Evolutionary conservation across 768 basidiomycete genomes (phyloP), one percentile per base, ranked within the genome.

Genomic region (Lactifluus piperatus): DNA sequence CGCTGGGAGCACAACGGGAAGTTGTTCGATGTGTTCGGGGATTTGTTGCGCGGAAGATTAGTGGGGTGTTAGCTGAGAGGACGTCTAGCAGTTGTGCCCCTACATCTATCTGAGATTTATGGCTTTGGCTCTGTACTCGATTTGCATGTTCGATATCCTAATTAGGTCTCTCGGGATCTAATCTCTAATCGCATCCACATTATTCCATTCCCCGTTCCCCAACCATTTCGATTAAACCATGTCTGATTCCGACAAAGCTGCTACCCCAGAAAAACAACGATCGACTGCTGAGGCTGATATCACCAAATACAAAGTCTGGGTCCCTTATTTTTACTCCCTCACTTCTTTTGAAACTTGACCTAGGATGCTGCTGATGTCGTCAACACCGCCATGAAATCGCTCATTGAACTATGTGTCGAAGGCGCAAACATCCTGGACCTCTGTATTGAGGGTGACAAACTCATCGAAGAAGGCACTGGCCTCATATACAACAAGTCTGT

Each of bases 291-390:
- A 89, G 71, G 79, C 77, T 13, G 90, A 92, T 74, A 73, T 91
- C 68, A 91, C 89, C 18, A 92, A 92, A 72, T 92, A 92, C 76
- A 92, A 92, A 78, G 90, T 89, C 64, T 58, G 70, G 36, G 26
- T 11, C 4, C 20, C 51, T 54, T 41, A 7, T 53, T 34, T 27
- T 51, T n/a, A 43, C 8, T n/a, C 45, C 18, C 39, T 55, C 24
- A 45, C 48, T 39, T 51, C 60, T 51, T 50, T 51, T 60, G 18
- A 37, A 41, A 29, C 14, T 56, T 11, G 16, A 11, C 2, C 5
- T 68, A 95, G 89, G 79, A 84, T n/a, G 93, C 95, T 22, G 92
- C 91, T 57, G 91, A 94, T 66, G 92, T 95, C 74, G 86, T 90
- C 43, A 81, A 88, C 67, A 79, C 82, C 66, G 91, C 89, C 58